Evolutionary conservation across 2,329 filamentous ascomycete genomes (phyloP).

Genomic region (Paecilomyces formosus): DNA sequence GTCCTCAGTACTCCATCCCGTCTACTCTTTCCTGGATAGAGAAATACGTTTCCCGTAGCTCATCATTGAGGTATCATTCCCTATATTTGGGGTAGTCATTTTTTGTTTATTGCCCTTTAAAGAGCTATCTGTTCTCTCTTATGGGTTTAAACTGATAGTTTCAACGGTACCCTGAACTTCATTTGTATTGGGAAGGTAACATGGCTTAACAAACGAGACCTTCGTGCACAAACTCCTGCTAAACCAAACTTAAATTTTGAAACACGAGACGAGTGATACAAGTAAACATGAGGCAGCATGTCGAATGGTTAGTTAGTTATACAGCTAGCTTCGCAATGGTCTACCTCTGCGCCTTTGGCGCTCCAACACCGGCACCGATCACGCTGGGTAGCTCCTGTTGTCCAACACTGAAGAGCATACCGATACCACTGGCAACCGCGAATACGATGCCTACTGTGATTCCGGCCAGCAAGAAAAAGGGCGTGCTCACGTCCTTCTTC

Average conservation of each 20-base stretch:
- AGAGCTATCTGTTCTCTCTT: no score
- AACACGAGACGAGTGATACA: neutral
- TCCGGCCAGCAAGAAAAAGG: conserved; percentile 79
- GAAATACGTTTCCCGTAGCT: neutral
- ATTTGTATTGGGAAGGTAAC: neutral
- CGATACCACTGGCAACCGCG: conserved; percentile 62
- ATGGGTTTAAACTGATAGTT: no score
- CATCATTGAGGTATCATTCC: neutral
- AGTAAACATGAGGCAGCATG: neutral
- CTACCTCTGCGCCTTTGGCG: conserved; percentile 47
- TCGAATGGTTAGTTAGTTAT: neutral
- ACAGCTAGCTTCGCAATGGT: neutral
- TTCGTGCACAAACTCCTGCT: neutral
- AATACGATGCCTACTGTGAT: conserved; percentile 65
- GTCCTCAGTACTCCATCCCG: neutral
- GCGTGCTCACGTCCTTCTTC: conserved; percentile 81
- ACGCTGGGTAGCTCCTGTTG: conserved; percentile 85
- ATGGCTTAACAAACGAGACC: neutral
- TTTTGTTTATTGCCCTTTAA: neutral
- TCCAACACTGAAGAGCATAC: conserved; percentile 74
- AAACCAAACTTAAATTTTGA: neutral
- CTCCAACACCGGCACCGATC: conserved; percentile 87
- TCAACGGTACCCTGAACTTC: neutral
- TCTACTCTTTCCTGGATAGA: neutral
- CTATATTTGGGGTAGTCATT: neutral